Evolutionary conservation across 495 filamentous ascomycete genomes (phyloP).

Genomic region (Penicillium macrosclerotiorum): DNA sequence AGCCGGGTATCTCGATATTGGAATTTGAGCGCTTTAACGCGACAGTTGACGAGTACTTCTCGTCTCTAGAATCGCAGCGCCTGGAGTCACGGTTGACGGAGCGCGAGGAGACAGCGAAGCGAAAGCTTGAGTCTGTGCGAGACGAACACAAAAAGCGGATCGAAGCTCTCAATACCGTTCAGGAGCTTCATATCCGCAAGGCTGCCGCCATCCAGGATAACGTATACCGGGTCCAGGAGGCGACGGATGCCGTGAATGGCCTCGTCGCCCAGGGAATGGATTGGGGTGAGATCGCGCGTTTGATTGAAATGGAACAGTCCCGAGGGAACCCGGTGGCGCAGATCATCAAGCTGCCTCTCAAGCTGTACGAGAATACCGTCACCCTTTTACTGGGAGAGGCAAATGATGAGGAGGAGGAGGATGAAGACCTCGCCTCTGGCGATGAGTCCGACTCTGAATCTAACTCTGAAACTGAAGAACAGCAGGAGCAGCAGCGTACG

Average conservation of each 20-base stretch:
- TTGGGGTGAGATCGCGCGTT: slow-evolving; percentile 83
- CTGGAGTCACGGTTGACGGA: slow-evolving; percentile 80
- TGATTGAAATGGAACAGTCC: slow-evolving; percentile 83
- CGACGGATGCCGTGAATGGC: slow-evolving; percentile 85
- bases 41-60: slow-evolving; percentile 95
- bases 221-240: slow-evolving; percentile 82
- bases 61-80: slow-evolving; percentile 91
- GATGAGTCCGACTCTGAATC: slow-evolving; percentile 62
- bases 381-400: slow-evolving; percentile 76
- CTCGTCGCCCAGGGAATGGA: slow-evolving; percentile 93
- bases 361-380: slow-evolving; percentile 82
- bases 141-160: slow-evolving; percentile 81
- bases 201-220: slow-evolving; percentile 89
- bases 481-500: slow-evolving; percentile 27
- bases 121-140: slow-evolving; percentile 76
- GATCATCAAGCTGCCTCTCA: slow-evolving; percentile 83
- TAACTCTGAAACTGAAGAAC: slow-evolving; percentile 54
- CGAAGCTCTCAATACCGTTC: slow-evolving; percentile 72
- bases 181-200: slow-evolving; percentile 83
- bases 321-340: slow-evolving; percentile 81
- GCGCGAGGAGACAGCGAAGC: slow-evolving; percentile 74
- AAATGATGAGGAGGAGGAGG: slow-evolving; percentile 56
- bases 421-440: slow-evolving; percentile 52
- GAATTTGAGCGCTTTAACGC: slow-evolving; percentile 83
- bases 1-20: slow-evolving; percentile 61